These are phyloP conservation scores for Mallotus nudiflorus DNA, from an alignment of 345 rosid species.

Conservation along the genomic window DNA sequence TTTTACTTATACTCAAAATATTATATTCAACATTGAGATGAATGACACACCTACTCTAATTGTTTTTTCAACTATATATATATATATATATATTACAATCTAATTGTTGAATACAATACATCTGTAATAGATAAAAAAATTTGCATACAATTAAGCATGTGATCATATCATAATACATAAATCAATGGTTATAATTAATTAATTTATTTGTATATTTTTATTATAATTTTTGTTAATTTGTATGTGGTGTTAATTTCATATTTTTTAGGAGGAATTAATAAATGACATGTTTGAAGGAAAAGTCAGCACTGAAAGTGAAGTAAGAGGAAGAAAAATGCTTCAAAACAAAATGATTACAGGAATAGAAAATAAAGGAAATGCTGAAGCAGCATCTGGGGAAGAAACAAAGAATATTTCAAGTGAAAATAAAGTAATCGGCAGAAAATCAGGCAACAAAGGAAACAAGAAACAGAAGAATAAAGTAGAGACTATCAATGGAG, in stretches of 20 bases:
- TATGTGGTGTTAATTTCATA: neutral
- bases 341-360: neutral
- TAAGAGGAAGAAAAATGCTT: constrained; percentile 18
- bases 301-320: neutral
- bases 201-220: neutral
- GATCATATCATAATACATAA: too few relatives aligned
- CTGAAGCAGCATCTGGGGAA: neutral
- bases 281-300: neutral
- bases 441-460: neutral
- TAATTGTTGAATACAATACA: too few relatives aligned
- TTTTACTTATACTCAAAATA: too few relatives aligned
- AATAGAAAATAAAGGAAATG: constrained; percentile 18
- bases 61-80: too few relatives aligned
- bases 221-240: neutral
- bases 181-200: too few relatives aligned
- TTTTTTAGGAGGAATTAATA: neutral
- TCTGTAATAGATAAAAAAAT: too few relatives aligned
- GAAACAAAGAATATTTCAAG: too few relatives aligned
- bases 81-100: too few relatives aligned
- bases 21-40: too few relatives aligned
- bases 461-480: neutral
- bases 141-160: too few relatives aligned
- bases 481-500: neutral
- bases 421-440: neutral
- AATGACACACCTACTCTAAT: too few relatives aligned